phyloP scores from a whole-genome alignment of 1,284 basidiomycete genomes.

The Cryptococcus sp. region DNA sequence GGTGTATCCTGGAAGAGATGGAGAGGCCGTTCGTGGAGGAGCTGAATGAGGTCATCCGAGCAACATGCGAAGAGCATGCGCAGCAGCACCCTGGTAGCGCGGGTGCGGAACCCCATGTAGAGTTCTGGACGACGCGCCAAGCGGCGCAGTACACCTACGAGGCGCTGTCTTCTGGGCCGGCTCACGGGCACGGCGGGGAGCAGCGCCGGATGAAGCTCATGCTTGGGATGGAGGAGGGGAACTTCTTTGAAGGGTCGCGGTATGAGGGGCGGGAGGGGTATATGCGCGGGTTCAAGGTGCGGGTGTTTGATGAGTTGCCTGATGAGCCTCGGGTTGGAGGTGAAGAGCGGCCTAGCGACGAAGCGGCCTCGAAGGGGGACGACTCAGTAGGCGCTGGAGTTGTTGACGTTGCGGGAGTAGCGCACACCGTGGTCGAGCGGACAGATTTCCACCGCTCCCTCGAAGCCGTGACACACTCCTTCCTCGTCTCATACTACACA shows the following conservation, averaged over 20 bases:
- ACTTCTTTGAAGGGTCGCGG: conserved; percentile 45
- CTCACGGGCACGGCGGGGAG: conserved; percentile 39
- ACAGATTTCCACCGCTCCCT: conserved; percentile 31
- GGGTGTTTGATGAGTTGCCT: conserved; percentile 29
- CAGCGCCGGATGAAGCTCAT: conserved; percentile 41
- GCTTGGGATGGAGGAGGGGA: conserved; percentile 37
- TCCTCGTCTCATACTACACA: conserved; percentile 29
- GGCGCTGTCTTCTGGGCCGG: conserved; percentile 30
- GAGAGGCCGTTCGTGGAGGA: conserved; percentile 62
- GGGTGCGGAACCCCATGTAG: conserved; percentile 37
- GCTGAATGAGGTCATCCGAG: conserved; percentile 52
- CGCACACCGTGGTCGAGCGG: neutral
- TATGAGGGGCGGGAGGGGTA: conserved; percentile 35
- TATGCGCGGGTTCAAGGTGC: conserved; percentile 28
- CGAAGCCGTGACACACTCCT: conserved; percentile 18
- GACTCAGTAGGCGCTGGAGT: neutral
- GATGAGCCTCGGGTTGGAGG: neutral
- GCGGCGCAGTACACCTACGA: conserved; percentile 56
- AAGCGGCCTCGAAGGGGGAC: neutral
- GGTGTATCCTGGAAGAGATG: conserved; percentile 62
- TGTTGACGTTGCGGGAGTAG: conserved; percentile 5
- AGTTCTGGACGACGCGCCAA: conserved; percentile 75
- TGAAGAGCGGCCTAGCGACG: neutral
- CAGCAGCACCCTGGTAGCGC: neutral
- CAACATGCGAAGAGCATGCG: conserved; percentile 10